Percentiles rank a stretch among this genome's conserved stretches.
These are phyloP conservation scores for Zangia roseola DNA, from an alignment of 768 basidiomycete species.

Conservation along the genomic window DNA sequence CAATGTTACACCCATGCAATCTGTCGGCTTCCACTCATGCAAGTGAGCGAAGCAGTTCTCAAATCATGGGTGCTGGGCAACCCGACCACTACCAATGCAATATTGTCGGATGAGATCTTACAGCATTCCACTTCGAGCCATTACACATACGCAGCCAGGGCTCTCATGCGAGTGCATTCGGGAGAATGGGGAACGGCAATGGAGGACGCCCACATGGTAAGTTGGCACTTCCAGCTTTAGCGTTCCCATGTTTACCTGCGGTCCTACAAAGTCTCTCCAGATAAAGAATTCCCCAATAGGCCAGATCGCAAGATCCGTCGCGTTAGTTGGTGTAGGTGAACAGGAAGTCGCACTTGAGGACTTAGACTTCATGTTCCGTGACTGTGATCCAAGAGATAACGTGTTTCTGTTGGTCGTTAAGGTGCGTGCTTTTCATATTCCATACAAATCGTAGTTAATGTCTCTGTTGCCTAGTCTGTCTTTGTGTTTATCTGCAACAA, in stretches of 20 bases:
- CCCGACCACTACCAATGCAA: neutral
- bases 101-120: neutral
- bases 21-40: no score
- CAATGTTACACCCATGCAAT: no score
- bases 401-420: neutral
- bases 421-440: no score
- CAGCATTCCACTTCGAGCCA: neutral
- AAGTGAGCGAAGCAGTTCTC: no score
- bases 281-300: no score
- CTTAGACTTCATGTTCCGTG: slow-evolving; percentile 1
- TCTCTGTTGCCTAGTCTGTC: neutral
- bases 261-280: neutral
- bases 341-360: neutral
- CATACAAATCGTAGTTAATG: neutral
- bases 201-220: neutral
- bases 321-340: neutral
- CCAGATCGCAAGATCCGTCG: neutral
- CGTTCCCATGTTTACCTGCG: neutral
- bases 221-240: neutral
- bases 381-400: neutral
- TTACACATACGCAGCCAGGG: neutral
- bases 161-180: neutral
- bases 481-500: neutral
- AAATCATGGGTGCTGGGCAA: neutral
- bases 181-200: neutral